phyloP scores from a whole-genome alignment of 129 eudicot genomes.

The Lactuca sativa region DNA sequence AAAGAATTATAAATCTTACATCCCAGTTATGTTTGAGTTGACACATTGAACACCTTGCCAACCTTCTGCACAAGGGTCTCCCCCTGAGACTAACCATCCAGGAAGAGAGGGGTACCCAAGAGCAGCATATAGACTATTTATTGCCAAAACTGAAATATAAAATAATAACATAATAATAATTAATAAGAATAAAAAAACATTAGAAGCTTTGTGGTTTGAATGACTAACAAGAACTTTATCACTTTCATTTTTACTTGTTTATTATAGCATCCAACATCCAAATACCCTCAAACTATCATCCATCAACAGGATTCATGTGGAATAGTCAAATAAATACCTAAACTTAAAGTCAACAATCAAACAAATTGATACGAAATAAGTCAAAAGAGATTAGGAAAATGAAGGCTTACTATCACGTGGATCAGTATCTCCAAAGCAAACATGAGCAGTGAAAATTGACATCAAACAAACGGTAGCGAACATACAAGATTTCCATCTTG shows the following conservation, averaged over 20 bases:
- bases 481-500: constrained; percentile 33
- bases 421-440: constrained; percentile 56
- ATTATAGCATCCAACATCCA: background rate
- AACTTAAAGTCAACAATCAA: constrained; percentile 4
- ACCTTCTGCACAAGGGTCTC: constrained; percentile 87
- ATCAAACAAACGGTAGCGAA: constrained; percentile 38
- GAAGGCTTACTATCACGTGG: constrained; percentile 65
- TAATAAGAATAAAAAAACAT: too few relatives aligned
- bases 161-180: background rate
- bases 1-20: constrained; percentile 53
- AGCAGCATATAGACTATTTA: constrained; percentile 70
- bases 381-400: background rate
- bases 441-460: constrained; percentile 33
- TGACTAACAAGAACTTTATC: too few relatives aligned
- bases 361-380: constrained; percentile 2
- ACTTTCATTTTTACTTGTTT: too few relatives aligned
- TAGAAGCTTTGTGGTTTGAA: background rate
- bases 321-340: background rate
- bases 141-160: constrained; percentile 64
- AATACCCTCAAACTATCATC: background rate
- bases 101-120: constrained; percentile 77
- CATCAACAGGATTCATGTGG: too few relatives aligned
- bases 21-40: constrained; percentile 69
- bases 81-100: constrained; percentile 79
- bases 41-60: constrained; percentile 98